Evolutionary conservation across 768 basidiomycete genomes (phyloP), one percentile per base, ranked within the genome.

Genomic region (Kwoniella bestiolae): DNA sequence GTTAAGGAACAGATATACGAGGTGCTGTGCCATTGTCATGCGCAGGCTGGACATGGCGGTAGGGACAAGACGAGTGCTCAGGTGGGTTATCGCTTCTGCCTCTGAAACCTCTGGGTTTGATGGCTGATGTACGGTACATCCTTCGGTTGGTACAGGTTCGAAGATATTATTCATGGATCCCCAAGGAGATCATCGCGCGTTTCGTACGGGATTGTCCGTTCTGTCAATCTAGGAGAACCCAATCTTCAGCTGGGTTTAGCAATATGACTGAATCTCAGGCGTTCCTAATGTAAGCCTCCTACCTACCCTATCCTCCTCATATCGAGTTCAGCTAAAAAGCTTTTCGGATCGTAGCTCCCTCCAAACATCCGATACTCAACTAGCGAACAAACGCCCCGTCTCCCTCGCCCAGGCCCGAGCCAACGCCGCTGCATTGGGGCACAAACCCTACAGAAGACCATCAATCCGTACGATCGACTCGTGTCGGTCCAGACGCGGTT

Each of bases 151-250:
- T 18, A 2, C 83, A 87, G 61, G 85, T 92, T 41, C 84, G 89
- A 52, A 82, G 86, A 65, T 85, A 86, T 71, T 93, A 91, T 78
- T 88, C 89, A 8, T 92, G 89, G 88, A 86, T 93, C 28, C 91
- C 91, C 16, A 92, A 92, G 81, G 89, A 90, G 73, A 87, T 93
- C 45, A 86, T 91, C 50, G 86, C 89, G 18, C 86, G 86, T 64
- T 93, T 91, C 75, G 87, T 92, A 80, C 88, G 87, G 79, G 85
- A 85, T 26, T 92, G 91, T 73, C 91, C 91, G 14, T 89, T 90
- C 7, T 92, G 91, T 71, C 84, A 79, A 64, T 82, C 78, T 56
- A 84, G 84, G 79, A 79, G 84, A 66, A 82, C 81, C 57, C 60
- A 65, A 41, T 56, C 60, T 3, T 64, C 68, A 25, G 56, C 52